Evolutionary conservation across 1,139 yeast genomes (phyloP).

Genomic region (Yamadazyma buinensis): DNA sequence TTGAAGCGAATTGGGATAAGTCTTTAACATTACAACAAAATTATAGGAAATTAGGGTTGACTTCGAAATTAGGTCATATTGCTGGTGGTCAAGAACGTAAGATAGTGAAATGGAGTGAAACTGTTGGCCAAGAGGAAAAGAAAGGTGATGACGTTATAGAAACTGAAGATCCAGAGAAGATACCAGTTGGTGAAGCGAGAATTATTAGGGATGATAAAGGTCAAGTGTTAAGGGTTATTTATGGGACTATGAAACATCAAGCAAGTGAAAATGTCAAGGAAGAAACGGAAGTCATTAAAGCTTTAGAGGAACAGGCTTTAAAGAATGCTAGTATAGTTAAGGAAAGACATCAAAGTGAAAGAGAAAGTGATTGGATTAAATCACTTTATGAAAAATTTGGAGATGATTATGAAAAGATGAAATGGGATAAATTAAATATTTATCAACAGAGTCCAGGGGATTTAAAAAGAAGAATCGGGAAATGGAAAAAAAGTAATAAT

Average conservation of each 20-base stretch:
- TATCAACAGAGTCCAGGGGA: slow-evolving; percentile 87
- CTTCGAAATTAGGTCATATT: slow-evolving; percentile 58
- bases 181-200: slow-evolving; percentile 79
- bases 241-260: slow-evolving; percentile 52
- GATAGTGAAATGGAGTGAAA: slow-evolving; percentile 36
- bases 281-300: slow-evolving; percentile 48
- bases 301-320: slow-evolving; percentile 66
- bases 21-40: slow-evolving; percentile 79
- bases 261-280: slow-evolving; percentile 21
- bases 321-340: slow-evolving; percentile 41
- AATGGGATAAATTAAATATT: slow-evolving; percentile 82
- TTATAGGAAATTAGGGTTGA: slow-evolving; percentile 71
- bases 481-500: slow-evolving; percentile 53
- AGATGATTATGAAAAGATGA: slow-evolving; percentile 85
- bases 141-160: slow-evolving; percentile 37
- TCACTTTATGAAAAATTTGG: slow-evolving; percentile 73
- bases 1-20: slow-evolving; percentile 89
- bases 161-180: slow-evolving; percentile 51
- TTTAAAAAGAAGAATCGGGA: slow-evolving; percentile 59
- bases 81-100: slow-evolving; percentile 68
- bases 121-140: slow-evolving; percentile 21
- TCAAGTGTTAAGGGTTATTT: slow-evolving; percentile 62
- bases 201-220: slow-evolving; percentile 74
- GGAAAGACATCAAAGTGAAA: slow-evolving; percentile 59
- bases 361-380: slow-evolving; percentile 74